Conservation (phyloP, 2,329 filamentous ascomycete species). For the Tolypocladium nubicola region DNA sequence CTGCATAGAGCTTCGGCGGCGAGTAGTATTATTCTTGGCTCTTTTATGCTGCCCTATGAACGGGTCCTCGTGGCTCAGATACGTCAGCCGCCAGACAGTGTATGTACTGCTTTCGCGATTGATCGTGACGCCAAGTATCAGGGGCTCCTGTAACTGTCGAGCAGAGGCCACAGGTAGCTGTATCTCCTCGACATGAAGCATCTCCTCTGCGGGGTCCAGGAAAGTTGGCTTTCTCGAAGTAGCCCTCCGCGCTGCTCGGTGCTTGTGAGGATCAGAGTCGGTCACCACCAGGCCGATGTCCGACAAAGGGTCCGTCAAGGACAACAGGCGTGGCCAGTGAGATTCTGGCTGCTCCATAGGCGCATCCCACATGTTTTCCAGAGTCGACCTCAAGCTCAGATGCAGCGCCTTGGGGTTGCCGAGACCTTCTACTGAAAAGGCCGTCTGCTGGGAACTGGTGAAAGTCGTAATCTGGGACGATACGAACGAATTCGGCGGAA, state of each 20-base stretch:
- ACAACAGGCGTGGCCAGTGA: conserved; percentile 67
- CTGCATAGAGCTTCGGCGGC: conserved; percentile 55
- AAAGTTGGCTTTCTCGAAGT: conserved; percentile 37
- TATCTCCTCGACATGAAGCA: conserved; percentile 68
- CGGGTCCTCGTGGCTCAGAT: conserved; percentile 57
- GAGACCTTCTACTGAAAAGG: conserved; percentile 46
- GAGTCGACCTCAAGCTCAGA: conserved; percentile 38
- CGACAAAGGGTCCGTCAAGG: conserved; percentile 73
- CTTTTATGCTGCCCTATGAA: conserved; percentile 36
- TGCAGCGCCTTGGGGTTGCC: conserved; percentile 45
- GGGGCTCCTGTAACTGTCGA: conserved; percentile 29
- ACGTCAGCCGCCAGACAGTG: conserved; percentile 75
- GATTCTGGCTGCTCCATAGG: conserved; percentile 42
- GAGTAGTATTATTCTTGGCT: conserved; percentile 32
- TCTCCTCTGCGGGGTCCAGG: conserved; percentile 68
- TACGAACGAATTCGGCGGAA: conserved; percentile 75
- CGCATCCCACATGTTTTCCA: conserved; percentile 48
- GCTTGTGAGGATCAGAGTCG: conserved; percentile 31
- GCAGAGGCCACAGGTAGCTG: conserved; percentile 39
- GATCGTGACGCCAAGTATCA: conserved; percentile 70
- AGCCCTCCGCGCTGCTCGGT: conserved; percentile 17
- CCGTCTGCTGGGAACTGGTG: conserved; percentile 37
- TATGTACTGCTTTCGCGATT: conserved; percentile 69
- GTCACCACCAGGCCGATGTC: conserved; percentile 77
- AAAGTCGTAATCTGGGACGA: conserved; percentile 52